Conservation (phyloP, 306 rosid species). For the Dryas octopetala region DNA sequence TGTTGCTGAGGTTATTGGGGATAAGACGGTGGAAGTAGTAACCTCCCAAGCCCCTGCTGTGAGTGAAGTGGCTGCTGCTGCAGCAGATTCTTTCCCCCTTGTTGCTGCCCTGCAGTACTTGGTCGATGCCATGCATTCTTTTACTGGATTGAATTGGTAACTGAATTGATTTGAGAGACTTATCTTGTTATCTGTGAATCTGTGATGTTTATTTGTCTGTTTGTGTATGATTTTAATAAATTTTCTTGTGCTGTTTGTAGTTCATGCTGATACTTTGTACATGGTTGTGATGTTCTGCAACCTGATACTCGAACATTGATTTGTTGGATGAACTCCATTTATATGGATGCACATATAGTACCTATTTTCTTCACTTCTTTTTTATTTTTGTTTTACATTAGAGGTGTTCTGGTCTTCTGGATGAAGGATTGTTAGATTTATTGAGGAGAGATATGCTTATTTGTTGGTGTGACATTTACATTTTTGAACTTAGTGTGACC, state of each 20-base stretch:
- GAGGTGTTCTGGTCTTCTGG: constrained; percentile 17
- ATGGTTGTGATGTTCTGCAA: background rate
- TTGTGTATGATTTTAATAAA: background rate
- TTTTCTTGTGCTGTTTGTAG: background rate
- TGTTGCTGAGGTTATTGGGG: constrained; percentile 62
- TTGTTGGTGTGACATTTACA: too few species aligned
- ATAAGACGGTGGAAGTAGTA: constrained; percentile 47
- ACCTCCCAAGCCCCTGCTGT: constrained; percentile 56
- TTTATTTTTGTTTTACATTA: background rate
- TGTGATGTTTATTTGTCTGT: background rate
- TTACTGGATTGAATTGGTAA: constrained; percentile 80
- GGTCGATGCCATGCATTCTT: constrained; percentile 66
- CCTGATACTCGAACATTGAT: background rate
- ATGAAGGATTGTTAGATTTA: background rate
- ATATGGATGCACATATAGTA: background rate
- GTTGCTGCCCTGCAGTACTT: constrained; percentile 64
- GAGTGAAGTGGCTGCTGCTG: constrained; percentile 80
- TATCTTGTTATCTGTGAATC: background rate
- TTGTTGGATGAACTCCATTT: background rate
- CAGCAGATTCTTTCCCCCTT: constrained; percentile 80
- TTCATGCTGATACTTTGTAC: background rate
- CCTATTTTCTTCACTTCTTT: background rate
- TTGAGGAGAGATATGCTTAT: background rate
- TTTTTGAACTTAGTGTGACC: too few species aligned
- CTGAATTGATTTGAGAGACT: constrained; percentile 20